phyloP scores from a whole-genome alignment of 495 filamentous ascomycete genomes.

The Talaromyces thailandensis region DNA sequence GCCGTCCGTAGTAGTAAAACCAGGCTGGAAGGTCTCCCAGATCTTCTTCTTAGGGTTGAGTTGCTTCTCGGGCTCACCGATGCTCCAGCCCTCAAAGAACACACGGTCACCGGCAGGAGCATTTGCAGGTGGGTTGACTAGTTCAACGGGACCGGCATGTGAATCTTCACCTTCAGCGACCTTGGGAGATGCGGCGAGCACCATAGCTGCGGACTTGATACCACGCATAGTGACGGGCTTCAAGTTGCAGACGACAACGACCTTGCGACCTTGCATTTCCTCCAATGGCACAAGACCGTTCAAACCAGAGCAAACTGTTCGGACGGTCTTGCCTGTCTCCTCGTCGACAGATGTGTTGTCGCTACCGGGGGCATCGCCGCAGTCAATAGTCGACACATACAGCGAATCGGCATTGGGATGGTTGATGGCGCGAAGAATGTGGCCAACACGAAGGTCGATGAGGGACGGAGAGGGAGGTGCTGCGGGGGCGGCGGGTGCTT shows the following conservation, averaged over 20 bases:
- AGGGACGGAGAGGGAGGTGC: constrained; percentile 69
- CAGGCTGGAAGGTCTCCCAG: constrained; percentile 92
- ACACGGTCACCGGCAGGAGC: constrained; percentile 76
- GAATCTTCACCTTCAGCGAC: constrained; percentile 68
- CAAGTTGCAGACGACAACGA: constrained; percentile 90
- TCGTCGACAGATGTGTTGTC: constrained; percentile 71
- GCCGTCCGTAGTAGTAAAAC: constrained; percentile 75
- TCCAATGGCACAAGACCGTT: constrained; percentile 86
- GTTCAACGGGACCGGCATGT: constrained; percentile 85
- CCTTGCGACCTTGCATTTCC: constrained; percentile 94
- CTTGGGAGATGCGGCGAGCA: constrained; percentile 83
- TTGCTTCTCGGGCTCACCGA: constrained; percentile 78
- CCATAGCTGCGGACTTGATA: constrained; percentile 93
- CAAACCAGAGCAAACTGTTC: constrained; percentile 92
- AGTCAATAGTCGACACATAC: constrained; percentile 93
- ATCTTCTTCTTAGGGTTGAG: constrained; percentile 99
- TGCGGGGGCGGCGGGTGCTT: constrained; percentile 51
- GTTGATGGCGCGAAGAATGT: constrained; percentile 88
- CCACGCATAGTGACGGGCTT: constrained; percentile 99
- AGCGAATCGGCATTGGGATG: constrained; percentile 96
- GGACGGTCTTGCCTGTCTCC: constrained; percentile 77
- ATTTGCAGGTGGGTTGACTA: constrained; percentile 77
- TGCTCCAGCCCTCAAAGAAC: constrained; percentile 84
- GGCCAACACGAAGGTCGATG: constrained; percentile 91
- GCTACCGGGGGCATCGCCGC: constrained; percentile 77